phyloP scores from a whole-genome alignment of 345 rosid genomes.

The Aquilaria sinensis region DNA sequence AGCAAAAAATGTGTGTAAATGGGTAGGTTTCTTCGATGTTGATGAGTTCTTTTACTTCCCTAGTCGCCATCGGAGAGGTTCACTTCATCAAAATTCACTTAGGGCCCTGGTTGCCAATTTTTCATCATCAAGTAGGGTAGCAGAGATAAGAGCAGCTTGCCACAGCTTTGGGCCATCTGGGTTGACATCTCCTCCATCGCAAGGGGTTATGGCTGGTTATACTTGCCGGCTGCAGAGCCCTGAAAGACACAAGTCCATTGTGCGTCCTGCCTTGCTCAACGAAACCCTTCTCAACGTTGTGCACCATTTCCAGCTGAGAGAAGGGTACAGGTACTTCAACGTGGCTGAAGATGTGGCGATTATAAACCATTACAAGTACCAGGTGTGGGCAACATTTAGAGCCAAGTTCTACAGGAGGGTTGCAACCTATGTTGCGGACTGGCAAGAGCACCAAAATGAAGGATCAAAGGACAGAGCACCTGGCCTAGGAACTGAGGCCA shows the following conservation, averaged over 20 bases:
- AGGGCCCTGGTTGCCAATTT: slow-evolving; percentile 56
- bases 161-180: slow-evolving; percentile 97
- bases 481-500: slow-evolving; percentile 83
- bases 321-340: slow-evolving; percentile 55
- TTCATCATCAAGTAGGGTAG: slow-evolving; percentile 45
- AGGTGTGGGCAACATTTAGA: slow-evolving; percentile 89
- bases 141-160: slow-evolving; percentile 80
- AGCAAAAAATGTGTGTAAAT: slow-evolving; percentile 71
- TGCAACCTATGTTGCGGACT: slow-evolving; percentile 89
- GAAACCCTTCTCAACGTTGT: slow-evolving; percentile 75
- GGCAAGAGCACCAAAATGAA: slow-evolving; percentile 83
- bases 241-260: slow-evolving; percentile 86
- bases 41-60: slow-evolving; percentile 93
- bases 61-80: slow-evolving; percentile 26
- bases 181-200: slow-evolving; percentile 50
- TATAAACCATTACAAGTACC: slow-evolving; percentile 95
- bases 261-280: slow-evolving; percentile 55
- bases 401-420: slow-evolving; percentile 90
- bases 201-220: slow-evolving; percentile 85
- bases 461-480: slow-evolving; percentile 98
- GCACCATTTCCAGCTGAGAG: slow-evolving; percentile 69
- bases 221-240: slow-evolving; percentile 81
- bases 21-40: slow-evolving; percentile 95
- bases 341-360: slow-evolving; percentile 56
- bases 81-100: slow-evolving; percentile 50